Evolutionary conservation across 768 basidiomycete species (phyloP), one percentile per base, ranked within the genome.

Genomic region (Termitomyces titanicus): DNA sequence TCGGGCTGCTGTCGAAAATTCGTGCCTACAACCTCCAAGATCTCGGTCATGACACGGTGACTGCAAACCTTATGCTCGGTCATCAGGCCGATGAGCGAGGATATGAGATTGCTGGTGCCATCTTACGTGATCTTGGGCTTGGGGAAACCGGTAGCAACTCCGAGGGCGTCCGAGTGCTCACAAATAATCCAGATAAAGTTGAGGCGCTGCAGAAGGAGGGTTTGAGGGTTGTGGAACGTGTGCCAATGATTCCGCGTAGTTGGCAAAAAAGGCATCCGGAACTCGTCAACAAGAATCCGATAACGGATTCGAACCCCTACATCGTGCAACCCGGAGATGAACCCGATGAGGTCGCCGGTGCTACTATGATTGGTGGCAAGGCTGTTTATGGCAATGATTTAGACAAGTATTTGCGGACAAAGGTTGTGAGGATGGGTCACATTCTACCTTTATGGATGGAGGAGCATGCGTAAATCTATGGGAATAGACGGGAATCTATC

Each of bases 171-270:
- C 76, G 89, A 53, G 74, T 98, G 60, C 73, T 99, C 71, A 99
- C 97, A 55, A 99, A 99, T 72, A 99, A 99, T 71, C 97, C 97
- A 10, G 95, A 95, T 72, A 99, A 99, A 74, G 88, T 99, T 39
- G 79, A 83, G 58, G 94, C 94, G 43, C 72, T 98, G 62, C 81
- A 88, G 70, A 79, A 77, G 63, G 96, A 98, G 69, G 91, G 93
- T 9, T 78, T 99, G 50, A 72, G 69, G 17, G 82, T 99, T 18
- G 75, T 77, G 4, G 94, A 98, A 70, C 83, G 94, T 13, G 91
- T 98, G 7, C 79, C 90, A 44, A 98, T 99, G 96, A 85, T 98
- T 11, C 97, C 97, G 17, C 78, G 93, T 53, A 88, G 88, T 60
- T 99, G 97, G 96, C 75, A 79, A 67, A 62, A 75, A 56, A 68